Percentiles rank a stretch among this genome's conserved stretches.
phyloP scores from a whole-genome alignment of 2,329 filamentous ascomycete species.

The Cladosporium sp. region DNA sequence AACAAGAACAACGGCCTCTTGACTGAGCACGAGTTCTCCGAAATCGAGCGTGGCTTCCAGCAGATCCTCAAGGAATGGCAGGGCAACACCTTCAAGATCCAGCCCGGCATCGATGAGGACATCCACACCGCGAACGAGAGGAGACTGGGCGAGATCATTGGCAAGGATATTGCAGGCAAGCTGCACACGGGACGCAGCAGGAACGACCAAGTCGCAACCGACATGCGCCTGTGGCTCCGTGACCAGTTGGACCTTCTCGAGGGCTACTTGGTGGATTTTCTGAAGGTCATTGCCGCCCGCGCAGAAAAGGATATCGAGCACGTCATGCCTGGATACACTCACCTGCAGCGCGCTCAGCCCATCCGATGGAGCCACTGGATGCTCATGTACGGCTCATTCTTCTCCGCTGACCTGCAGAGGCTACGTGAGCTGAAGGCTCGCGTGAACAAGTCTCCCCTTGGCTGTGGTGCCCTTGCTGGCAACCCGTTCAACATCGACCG shows the following conservation, averaged over 20 bases:
- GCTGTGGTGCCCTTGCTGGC: slow-evolving; percentile 71
- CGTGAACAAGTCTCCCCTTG: slow-evolving; percentile 69
- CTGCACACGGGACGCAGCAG: slow-evolving; percentile 81
- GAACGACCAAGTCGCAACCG: slow-evolving; percentile 85
- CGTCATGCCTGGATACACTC: slow-evolving; percentile 85
- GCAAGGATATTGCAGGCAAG: slow-evolving; percentile 79
- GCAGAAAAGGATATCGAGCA: slow-evolving; percentile 71
- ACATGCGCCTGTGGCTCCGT: slow-evolving; percentile 85
- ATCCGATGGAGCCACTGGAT: slow-evolving; percentile 81
- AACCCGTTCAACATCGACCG: slow-evolving; percentile 80
- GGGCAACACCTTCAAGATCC: slow-evolving; percentile 40
- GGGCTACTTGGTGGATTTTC: slow-evolving; percentile 59
- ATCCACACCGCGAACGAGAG: slow-evolving; percentile 54
- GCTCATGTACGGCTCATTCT: slow-evolving; percentile 67
- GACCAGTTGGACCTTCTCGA: slow-evolving; percentile 70
- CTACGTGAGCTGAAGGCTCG: slow-evolving; percentile 66
- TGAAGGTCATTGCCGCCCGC: slow-evolving; percentile 63
- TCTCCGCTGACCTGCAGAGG: slow-evolving; percentile 70
- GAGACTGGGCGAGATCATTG: slow-evolving; percentile 70
- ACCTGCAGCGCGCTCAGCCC: slow-evolving; percentile 76
- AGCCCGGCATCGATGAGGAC: slow-evolving; percentile 48
- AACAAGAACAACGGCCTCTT: slow-evolving; percentile 73
- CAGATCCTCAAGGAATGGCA: slow-evolving; percentile 51
- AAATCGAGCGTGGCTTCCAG: slow-evolving; percentile 67
- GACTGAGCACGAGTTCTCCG: slow-evolving; percentile 63